Evolutionary conservation across 139 green algal species (phyloP).

Genomic region (Tetraselmis striata): DNA sequence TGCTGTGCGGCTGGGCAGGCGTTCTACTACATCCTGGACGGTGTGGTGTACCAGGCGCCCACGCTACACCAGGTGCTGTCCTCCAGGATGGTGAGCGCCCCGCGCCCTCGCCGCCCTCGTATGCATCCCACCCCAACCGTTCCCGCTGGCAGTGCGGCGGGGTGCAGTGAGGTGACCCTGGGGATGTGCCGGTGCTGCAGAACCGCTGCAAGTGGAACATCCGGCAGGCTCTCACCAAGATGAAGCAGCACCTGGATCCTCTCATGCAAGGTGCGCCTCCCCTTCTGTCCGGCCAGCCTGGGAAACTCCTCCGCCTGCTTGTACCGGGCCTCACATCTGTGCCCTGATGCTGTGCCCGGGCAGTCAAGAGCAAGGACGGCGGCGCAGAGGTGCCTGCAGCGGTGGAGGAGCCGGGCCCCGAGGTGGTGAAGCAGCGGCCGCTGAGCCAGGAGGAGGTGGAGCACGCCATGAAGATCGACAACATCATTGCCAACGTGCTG

Average conservation of each 20-base stretch:
- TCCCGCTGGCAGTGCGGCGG: too few species aligned
- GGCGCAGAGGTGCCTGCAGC: neutral
- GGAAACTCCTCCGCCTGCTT: too few species aligned
- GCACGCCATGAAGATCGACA: neutral
- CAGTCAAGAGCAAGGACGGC: neutral
- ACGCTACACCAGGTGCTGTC: slow-evolving; percentile 59
- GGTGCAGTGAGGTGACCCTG: too few species aligned
- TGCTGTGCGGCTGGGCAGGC: slow-evolving; percentile 12
- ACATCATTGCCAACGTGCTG: neutral
- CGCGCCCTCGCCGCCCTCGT: too few species aligned
- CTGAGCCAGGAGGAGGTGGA: neutral
- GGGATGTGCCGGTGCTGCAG: neutral
- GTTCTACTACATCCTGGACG: slow-evolving; percentile 77
- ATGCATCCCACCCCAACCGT: too few species aligned
- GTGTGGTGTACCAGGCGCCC: slow-evolving; percentile 69
- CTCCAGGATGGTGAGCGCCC: slow-evolving; percentile 35
- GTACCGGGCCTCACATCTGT: too few species aligned
- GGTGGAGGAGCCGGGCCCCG: neutral
- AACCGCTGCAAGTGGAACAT: neutral
- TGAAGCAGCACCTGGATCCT: neutral
- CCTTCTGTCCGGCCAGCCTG: too few species aligned
- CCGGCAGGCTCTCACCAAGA: neutral
- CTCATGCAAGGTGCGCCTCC: neutral
- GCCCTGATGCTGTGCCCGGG: too few species aligned
- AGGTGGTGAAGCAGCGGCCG: neutral